Conservation (phyloP, 106 monocot species). For the Acorus gramineus region DNA sequence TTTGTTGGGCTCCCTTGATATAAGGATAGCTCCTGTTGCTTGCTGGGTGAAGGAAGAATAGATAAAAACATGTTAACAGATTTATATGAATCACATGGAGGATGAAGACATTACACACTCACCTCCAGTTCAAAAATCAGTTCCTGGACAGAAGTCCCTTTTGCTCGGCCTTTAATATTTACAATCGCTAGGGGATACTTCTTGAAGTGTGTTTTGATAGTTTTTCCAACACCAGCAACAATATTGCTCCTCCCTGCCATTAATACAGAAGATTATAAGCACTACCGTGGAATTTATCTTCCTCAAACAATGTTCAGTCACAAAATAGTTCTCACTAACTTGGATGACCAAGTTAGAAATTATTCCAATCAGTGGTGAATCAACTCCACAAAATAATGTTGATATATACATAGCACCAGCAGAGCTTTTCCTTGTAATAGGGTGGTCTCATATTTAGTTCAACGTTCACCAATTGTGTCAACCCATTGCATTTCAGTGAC, state of each 20-base stretch:
- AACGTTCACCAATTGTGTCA: no score
- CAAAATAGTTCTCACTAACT: no score
- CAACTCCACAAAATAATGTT: no score
- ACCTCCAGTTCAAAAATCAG: constrained; percentile 87
- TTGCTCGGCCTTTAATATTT: constrained; percentile 76
- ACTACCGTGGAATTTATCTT: no score
- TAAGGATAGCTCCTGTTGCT: constrained; percentile 75
- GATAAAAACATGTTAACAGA: background rate
- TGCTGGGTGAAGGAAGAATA: constrained; percentile 26
- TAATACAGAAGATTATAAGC: background rate
- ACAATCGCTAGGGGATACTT: constrained; percentile 92
- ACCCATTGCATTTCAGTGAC: no score
- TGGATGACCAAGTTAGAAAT: no score
- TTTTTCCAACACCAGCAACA: constrained; percentile 67
- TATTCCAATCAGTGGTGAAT: no score
- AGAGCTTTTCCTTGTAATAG: no score
- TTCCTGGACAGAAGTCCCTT: constrained; percentile 77
- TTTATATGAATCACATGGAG: background rate
- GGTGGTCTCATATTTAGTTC: no score
- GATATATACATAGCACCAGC: no score
- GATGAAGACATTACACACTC: background rate
- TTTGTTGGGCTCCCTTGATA: constrained; percentile 86
- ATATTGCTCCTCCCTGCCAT: constrained; percentile 76
- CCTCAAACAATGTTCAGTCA: no score
- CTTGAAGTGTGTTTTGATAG: constrained; percentile 79